Base-by-base conservation (phyloP, 2,329 filamentous ascomycete genomes). In the Fusarium xylarioides region DNA sequence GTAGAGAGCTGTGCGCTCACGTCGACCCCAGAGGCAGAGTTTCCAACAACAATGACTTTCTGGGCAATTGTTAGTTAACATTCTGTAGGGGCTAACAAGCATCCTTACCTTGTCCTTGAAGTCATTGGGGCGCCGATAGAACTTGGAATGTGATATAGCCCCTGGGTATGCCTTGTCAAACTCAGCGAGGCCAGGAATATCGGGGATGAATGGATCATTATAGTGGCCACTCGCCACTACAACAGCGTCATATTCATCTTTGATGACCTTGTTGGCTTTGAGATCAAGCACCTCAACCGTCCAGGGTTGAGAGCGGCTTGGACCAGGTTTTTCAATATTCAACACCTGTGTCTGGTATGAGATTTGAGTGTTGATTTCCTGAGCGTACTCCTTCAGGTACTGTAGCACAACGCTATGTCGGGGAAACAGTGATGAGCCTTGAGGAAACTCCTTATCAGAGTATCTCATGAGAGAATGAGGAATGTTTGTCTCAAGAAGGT, bases 401-500 rank as follows among this genome's bases (percentile, higher is more conserved):
- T 87, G 76, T 63, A 90, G 84, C 7, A 95, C 91, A 6, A 85
- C 85, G 46, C 86, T 81, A 74, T 93, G 91, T 15, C 83, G 85
- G 0, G 93, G 93, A 69, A 94, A 94, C 2, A 95, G 83, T 61
- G 91, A 88, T 14, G 86, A 84, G 14, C 88, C 85, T 11, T 84
- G 72, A 0, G 88, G 85, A 76, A 92, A 93, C 2, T 85, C 78
- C 7, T 86, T 83, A 67, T 93, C 91, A 1, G 89, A 89, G 77
- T 89, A 95, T 16, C 86, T 85, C 93, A 95, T 95, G 37, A 95
- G 80, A 2, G 85, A 84, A 64, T 91, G 87, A 0, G 93, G 92
- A 40, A 95, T 93, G 79, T 95, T 95, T 3, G 92, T 93, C 78
- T 95, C 92, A 5, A 95, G 83, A 18, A 85, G 82, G 57, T 92